A percentile compares a stretch with the other conserved stretches of the same genome.
phyloP scores from a whole-genome alignment of 495 filamentous ascomycete genomes.

The Aspergillus bridgeri region DNA sequence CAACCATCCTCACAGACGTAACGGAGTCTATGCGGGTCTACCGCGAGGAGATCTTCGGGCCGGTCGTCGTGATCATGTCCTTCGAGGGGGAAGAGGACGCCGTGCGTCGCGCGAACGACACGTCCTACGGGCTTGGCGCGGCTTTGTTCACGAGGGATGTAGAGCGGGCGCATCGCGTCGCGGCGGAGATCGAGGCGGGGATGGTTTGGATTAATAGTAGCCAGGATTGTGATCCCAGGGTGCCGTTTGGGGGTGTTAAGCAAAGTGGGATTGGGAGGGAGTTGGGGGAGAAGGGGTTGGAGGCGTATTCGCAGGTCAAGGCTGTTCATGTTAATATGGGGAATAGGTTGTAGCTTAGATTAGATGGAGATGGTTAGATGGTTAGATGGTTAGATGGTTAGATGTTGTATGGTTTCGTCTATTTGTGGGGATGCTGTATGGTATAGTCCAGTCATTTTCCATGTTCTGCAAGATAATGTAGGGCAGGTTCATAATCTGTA shows the following conservation, averaged over 20 bases:
- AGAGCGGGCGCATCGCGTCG: constrained; percentile 74
- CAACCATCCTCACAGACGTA: constrained; percentile 69
- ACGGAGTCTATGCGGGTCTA: constrained; percentile 64
- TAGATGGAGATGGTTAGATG: neutral
- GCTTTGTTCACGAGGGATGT: constrained; percentile 82
- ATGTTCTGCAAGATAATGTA: no score
- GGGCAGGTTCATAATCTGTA: no score
- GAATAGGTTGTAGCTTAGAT: constrained; percentile 17
- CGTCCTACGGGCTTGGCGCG: constrained; percentile 81
- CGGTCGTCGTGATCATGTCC: constrained; percentile 74
- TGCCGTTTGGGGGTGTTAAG: constrained; percentile 93
- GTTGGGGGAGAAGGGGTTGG: constrained; percentile 77
- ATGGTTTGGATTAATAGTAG: constrained; percentile 97
- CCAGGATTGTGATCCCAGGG: constrained; percentile 65
- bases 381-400: neutral
- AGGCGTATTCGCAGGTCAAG: constrained; percentile 74
- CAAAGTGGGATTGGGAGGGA: constrained; percentile 90
- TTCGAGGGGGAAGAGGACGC: constrained; percentile 87
- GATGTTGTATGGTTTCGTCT: no score
- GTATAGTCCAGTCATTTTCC: no score
- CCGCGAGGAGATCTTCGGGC: constrained; percentile 81
- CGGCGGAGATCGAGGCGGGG: constrained; percentile 78
- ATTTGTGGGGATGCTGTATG: no score
- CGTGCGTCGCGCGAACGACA: constrained; percentile 76
- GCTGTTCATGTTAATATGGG: constrained; percentile 77